Base-by-base conservation (phyloP, 352 stramenopile species). In the Pseudoperonospora humuli region DNA sequence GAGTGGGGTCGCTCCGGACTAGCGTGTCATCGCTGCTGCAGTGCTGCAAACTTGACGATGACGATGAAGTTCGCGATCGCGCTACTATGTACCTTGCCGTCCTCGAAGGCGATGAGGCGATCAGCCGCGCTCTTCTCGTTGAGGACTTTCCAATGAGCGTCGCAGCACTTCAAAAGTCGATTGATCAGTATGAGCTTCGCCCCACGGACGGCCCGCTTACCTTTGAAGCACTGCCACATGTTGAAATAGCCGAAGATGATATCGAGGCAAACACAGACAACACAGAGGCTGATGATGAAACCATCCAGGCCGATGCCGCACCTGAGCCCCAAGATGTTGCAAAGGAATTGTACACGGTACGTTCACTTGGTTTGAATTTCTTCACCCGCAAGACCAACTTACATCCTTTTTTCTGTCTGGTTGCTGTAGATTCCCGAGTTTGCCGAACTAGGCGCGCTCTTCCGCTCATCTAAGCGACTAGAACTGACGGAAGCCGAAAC, bases 401-500 rank as follows among this genome's bases (percentile, higher is more conserved):
- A 51, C 26, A 20, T 38, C 5, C 32, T 38, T 39, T 45, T 25
- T 44, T 36, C 13, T 39, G 20, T 24, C 49, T 14, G 11, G 29
- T 32, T 33, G 28, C 7, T 49, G 4, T 39, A 90, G 56, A 97
- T 98, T 59, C 93, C 96, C 2, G 92, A 98, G 50, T 88, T 99
- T 54, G 88, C 93, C 2, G 67, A 84, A 26, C 70, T 98, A 29
- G 96, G 96, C 19, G 65, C 82, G 8, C 73, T 98, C 17, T 98
- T 98, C 75, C 78, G 88, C 39, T 97, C 87, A 27, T 90, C 88
- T 13, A 64, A 78, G 43, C 78, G 92, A 7, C 70, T 96, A 13
- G 71, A 90, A 52, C 75, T 99, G 39, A 98, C 96, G 3, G 95
- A 99, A 64, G 84, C 76, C 10, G 96, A 99, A 63, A 98, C 93